Base-by-base conservation (phyloP, 2,329 filamentous ascomycete species). In the Phaeophleospora eucalypticola region DNA sequence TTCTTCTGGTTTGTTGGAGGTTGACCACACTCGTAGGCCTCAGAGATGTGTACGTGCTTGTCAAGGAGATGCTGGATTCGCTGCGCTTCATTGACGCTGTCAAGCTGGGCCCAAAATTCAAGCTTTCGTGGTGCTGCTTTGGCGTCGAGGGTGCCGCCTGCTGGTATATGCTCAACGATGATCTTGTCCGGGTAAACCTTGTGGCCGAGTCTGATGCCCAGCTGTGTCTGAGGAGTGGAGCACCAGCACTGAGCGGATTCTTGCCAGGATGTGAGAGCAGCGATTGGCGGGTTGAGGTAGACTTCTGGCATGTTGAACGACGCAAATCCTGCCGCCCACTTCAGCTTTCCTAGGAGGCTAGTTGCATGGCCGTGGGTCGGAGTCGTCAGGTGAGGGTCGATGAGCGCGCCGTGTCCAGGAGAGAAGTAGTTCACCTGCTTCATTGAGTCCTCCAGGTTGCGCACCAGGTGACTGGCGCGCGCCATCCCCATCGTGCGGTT, bases 201-300 rank as follows among this genome's bases (percentile, higher is more conserved):
- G 4, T 62, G 58, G 3, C 60, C 51, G 14, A 73, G 60, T 12
- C 59, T 47, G 15, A 94, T 79, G 7, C 78, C 79, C 14, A 97
- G 71, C 43, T 81, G 79, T 2, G 82, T 80, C 32, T 81, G 80
- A 39, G 65, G 62, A 8, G 71, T 67, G 3, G 84, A 82, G 65
- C 91, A 97, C 86, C 89, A 97, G 67, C 89, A 94, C 52, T 97
- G 87, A 16, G 86, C 87, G 27, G 84, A 78, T 40, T 95, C 87
- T 8, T 82, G 73, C 89, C 90, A 95, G 3, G 73, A 69, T 1
- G 68, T 63, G 2, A 95, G 73, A 1, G 86, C 88, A 0, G 74
- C 66, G 43, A 48, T 19, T 18, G 36, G 36, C 15, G 36, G 36
- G 19, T 37, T 44, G 16, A 35, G 14, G 8, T 27, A 27, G 17